Conservation (phyloP, 305 asterid genomes). For the Caryopteris hybrid region DNA sequence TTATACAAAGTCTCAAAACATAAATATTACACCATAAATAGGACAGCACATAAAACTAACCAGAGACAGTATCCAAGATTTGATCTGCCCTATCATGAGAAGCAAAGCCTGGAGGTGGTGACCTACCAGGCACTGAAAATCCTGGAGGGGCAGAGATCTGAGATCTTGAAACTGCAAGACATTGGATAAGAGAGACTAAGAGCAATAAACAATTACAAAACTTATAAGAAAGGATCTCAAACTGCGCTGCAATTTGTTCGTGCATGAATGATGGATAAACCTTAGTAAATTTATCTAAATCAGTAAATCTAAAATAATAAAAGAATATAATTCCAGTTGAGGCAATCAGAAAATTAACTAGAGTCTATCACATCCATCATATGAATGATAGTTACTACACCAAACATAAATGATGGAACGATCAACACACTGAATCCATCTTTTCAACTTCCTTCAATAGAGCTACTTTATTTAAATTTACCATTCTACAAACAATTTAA, state of each 20-base stretch:
- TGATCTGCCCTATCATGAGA: constrained; percentile 69
- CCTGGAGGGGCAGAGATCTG: constrained; percentile 96
- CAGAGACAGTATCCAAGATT: constrained; percentile 37
- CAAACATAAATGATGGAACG: background rate
- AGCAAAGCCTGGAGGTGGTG: constrained; percentile 93
- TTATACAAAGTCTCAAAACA: background rate
- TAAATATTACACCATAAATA: background rate
- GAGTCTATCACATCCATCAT: background rate
- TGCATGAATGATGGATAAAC: background rate
- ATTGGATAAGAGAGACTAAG: constrained; percentile 14
- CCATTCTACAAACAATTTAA: background rate
- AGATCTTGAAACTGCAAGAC: constrained; percentile 68
- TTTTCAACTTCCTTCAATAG: background rate
- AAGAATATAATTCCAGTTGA: background rate
- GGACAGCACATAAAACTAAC: constrained; percentile 34
- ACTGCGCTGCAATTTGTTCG: background rate
- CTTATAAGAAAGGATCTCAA: background rate
- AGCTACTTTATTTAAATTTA: background rate
- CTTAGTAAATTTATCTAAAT: too few species aligned
- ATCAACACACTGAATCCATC: background rate
- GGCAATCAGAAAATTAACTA: background rate
- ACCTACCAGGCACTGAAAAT: constrained; percentile 65
- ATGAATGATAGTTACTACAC: background rate
- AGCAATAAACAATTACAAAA: background rate
- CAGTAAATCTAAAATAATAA: too few species aligned